Percentiles rank a stretch among this genome's conserved stretches.
These are phyloP conservation scores for Lactarius psammicola DNA, from an alignment of 768 basidiomycete genomes.

Conservation along the genomic window DNA sequence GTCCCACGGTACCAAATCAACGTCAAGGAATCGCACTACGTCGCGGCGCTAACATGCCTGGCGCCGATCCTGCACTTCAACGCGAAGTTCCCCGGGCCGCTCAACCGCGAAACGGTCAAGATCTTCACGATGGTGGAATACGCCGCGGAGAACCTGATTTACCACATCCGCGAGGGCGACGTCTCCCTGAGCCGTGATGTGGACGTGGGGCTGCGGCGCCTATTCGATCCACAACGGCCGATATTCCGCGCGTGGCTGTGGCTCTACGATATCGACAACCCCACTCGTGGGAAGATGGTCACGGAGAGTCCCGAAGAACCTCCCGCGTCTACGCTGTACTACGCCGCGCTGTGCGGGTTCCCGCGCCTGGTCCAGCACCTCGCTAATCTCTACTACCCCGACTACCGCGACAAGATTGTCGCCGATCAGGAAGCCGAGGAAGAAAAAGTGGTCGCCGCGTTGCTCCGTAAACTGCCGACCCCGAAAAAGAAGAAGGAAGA, in stretches of 20 bases:
- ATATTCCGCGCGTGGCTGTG: constrained; percentile 19
- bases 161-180: constrained; percentile 4
- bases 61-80: constrained; percentile 19
- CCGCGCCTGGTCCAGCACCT: constrained; percentile 14
- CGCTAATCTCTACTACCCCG: not conserved
- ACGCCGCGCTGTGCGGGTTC: constrained; percentile 17
- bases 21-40: constrained; percentile 14
- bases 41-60: constrained; percentile 15
- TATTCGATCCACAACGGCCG: constrained; percentile 10
- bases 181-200: not conserved
- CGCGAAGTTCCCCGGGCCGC: constrained; percentile 1
- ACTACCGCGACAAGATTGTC: not conserved
- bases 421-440: not conserved
- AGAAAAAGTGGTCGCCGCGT: not conserved
- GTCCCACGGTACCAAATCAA: constrained; percentile 13
- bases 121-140: constrained; percentile 22
- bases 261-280: constrained; percentile 20
- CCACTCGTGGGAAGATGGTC: constrained; percentile 6
- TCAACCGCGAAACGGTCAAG: constrained; percentile 16
- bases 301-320: constrained; percentile 10
- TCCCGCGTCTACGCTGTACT: constrained; percentile 8
- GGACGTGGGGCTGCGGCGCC: constrained; percentile 16
- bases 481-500: not conserved
- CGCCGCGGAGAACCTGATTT: constrained; percentile 12
- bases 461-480: not conserved